Evolutionary conservation across 1,284 basidiomycete species (phyloP), one percentile per base, ranked within the genome.

Genomic region (Sparassis latifolia): DNA sequence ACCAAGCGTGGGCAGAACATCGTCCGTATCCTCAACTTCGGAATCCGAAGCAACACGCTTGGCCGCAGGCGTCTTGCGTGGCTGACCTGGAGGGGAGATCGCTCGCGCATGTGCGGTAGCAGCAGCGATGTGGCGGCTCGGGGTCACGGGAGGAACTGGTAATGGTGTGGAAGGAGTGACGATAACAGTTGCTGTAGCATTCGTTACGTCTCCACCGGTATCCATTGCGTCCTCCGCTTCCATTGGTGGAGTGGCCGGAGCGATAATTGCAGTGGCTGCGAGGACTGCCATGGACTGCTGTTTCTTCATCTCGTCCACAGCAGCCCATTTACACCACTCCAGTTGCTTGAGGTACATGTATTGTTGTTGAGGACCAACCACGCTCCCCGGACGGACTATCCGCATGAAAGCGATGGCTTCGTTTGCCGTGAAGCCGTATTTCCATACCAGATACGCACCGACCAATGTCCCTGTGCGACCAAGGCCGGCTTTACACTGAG

Each of bases 391-490:
- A 41, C 96, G 84, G 55, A 97, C 86, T 57, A 99, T 89, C 28
- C 97, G 86, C 97, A 99, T 99, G 69, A 94, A 98, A 0, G 89
- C 97, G 54, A 99, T 99, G 6, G 88, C 95, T 71, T 99, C 97
- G 51, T 86, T 84, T 0, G 96, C 95, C n/a, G 93, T 93, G 66
- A 99, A 99, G n/a, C 90, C 90, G 63, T 98, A 95, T 72, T 97
- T 97, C 90, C 97, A 99, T 58, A 97, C 91, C 51, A 99, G 79
- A 74, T 98, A 99, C 2, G 97, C 97, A 45, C 94, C 94, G 55
- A 99, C 96, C 54, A 99, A 75, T 3, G 95, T 96, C 3, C 97
- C 96, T 2, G 93, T 97, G 46, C 93, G 79, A 28, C 93, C 93
- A 27, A 97, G 77, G 28, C 93, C 93, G 45, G 93, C 93, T 75